Evolutionary conservation across 352 stramenopile genomes (phyloP).

Genomic region (Phytophthora ramorum): DNA sequence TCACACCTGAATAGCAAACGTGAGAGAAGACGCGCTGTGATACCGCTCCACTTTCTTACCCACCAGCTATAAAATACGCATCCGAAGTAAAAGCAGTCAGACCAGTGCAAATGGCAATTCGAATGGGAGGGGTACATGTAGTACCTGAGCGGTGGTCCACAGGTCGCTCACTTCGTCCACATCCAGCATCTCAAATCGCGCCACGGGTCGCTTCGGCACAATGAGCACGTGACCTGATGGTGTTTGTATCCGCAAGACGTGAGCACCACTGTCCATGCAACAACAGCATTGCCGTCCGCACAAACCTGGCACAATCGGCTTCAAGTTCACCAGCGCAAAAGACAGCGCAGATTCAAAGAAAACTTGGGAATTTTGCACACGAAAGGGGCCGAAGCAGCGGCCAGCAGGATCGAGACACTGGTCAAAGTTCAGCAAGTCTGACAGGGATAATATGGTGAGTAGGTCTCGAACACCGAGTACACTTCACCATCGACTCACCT

Average conservation of each 20-base stretch:
- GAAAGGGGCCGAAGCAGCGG: conserved; percentile 55
- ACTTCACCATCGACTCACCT: conserved; percentile 20
- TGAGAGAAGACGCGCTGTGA: conserved; percentile 84
- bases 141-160: conserved; percentile 87
- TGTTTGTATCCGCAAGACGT: background rate
- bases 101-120: background rate
- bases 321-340: conserved; percentile 93
- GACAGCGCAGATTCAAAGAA: conserved; percentile 67
- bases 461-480: background rate
- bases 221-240: conserved; percentile 91
- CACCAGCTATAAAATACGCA: conserved; percentile 46
- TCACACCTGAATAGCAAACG: conserved; percentile 90
- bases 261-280: background rate
- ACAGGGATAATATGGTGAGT: background rate
- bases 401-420: conserved; percentile 40
- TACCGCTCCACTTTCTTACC: conserved; percentile 76
- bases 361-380: conserved; percentile 53
- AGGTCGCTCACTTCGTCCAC: conserved; percentile 90
- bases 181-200: conserved; percentile 78
- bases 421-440: conserved; percentile 50
- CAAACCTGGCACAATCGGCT: conserved; percentile 90
- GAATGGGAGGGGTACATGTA: background rate
- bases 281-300: background rate
- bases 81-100: background rate
- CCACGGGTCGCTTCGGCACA: conserved; percentile 78